Conservation (phyloP, 345 rosid species). For the Rhodomyrtus tomentosa region DNA sequence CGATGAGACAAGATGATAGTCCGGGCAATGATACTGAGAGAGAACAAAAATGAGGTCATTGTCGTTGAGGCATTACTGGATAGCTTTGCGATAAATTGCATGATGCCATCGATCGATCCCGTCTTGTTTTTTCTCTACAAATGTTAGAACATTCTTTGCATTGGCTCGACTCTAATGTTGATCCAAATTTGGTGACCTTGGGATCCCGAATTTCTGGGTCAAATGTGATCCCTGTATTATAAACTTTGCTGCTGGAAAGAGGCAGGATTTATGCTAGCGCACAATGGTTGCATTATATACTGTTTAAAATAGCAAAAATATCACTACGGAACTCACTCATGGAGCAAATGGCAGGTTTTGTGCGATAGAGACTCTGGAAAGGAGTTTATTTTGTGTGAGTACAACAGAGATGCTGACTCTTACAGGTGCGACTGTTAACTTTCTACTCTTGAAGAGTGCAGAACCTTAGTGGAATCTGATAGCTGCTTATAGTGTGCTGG, state of each 20-base stretch:
- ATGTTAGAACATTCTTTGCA: neutral
- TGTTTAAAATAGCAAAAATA: neutral
- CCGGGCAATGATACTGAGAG: neutral
- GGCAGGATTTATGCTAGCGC: neutral
- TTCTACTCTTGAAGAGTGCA: neutral
- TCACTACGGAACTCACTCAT: neutral
- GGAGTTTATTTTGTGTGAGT: constrained; percentile 89
- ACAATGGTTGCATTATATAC: neutral
- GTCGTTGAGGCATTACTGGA: neutral
- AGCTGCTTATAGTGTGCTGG: neutral
- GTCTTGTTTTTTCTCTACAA: neutral
- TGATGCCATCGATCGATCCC: neutral
- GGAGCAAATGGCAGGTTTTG: constrained; percentile 37
- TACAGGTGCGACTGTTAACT: constrained; percentile 34
- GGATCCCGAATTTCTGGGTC: neutral
- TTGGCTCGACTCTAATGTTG: neutral
- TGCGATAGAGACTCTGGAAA: constrained; percentile 56
- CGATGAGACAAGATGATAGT: neutral
- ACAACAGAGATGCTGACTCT: constrained; percentile 97
- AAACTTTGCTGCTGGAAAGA: neutral
- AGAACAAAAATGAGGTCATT: neutral
- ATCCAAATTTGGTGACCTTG: neutral
- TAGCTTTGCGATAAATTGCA: neutral
- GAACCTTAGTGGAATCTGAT: neutral
- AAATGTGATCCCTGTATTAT: neutral